Conservation (phyloP, 768 basidiomycete species). For the Tubosaeta sp. region DNA sequence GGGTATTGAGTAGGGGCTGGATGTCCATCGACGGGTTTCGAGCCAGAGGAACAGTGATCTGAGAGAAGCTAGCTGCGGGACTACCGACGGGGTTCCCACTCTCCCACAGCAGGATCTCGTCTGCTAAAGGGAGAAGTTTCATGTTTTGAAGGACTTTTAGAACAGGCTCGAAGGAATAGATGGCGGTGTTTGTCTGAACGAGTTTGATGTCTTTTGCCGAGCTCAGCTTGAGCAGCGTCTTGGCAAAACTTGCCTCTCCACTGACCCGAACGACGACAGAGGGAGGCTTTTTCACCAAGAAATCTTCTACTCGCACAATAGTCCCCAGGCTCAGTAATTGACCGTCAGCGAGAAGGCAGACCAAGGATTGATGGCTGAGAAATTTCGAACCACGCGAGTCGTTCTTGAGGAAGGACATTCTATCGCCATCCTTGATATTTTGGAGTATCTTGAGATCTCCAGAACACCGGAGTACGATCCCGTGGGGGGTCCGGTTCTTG, state of each 20-base stretch:
- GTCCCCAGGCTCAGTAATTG: slow-evolving; percentile 50
- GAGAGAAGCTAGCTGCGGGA: slow-evolving; percentile 5
- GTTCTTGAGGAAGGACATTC: slow-evolving; percentile 35
- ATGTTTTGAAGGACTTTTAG: slow-evolving; percentile 53
- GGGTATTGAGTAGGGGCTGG: slow-evolving; percentile 30
- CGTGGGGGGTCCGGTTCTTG: slow-evolving; percentile 36
- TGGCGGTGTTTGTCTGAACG: slow-evolving; percentile 56
- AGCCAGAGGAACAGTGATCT: slow-evolving; percentile 28
- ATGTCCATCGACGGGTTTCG: slow-evolving; percentile 39
- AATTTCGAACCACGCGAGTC: slow-evolving; percentile 33
- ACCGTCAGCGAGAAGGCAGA: slow-evolving; percentile 47
- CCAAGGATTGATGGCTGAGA: slow-evolving; percentile 51
- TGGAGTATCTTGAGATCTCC: slow-evolving; percentile 37
- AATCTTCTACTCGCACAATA: slow-evolving; percentile 51
- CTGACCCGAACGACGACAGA: slow-evolving; percentile 49
- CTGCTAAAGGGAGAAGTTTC: slow-evolving; percentile 42
- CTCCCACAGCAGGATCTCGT: slow-evolving; percentile 54
- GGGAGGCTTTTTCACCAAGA: slow-evolving; percentile 45
- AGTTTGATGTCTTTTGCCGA: slow-evolving; percentile 35
- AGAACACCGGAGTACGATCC: slow-evolving; percentile 36
- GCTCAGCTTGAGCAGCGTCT: slow-evolving; percentile 40
- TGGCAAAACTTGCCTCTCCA: slow-evolving; percentile 42
- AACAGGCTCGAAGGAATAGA: slow-evolving; percentile 63
- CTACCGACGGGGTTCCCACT: slow-evolving; percentile 18
- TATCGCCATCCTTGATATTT: slow-evolving; percentile 32